Evolutionary conservation across 257 asterid genomes (phyloP), one percentile per base, ranked within the genome.

Genomic region (Solanum sejunctum): DNA sequence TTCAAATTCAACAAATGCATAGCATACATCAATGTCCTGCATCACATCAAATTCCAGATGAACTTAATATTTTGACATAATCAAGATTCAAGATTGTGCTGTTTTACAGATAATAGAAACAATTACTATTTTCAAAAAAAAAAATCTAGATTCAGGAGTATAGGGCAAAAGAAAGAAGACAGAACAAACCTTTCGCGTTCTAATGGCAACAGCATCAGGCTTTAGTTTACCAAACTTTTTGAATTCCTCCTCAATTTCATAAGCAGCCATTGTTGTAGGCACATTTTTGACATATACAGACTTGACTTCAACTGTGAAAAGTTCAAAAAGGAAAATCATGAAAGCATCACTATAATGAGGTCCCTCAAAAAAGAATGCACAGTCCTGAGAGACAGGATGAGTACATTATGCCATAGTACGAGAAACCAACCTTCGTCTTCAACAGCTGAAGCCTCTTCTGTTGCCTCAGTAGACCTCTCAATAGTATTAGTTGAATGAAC

Each of bases 281-380:
- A 97, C 99, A 85, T 93, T 97, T 92, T 92, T 92, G 84, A 97
- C 98, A 61, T 97, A 97, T 51, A 97, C 99, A 11, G 99, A 97
- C 86, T 92, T 97, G 57, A 93, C 91, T 86, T 97, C 98, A 88
- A 93, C 99, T 95, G 89, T 80, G 11, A 52, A 75, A 75, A 23
- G 10, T 75, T 75, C 86, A 78, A 87, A 58, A 83, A 79, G 55
- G 71, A 69, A 51, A 32, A 84, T 52, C 83, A 75, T 45, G 7
- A 21, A 47, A 58, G 54, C 58, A 81, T 55, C 41, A 69, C 54
- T 80, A 1, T 47, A 41, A 28, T 41, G 64, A 49, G 81, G 61
- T 61, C 57, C 84, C 71, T 45, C 15, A 8, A 61, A 56, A 81
- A 56, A 57, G 54, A 10, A 70, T 12, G 8, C 84, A 52, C 21